Evolutionary conservation across 2,329 filamentous ascomycete genomes (phyloP), one percentile per base, ranked within the genome.

Genomic region (Mariannaea sp.): DNA sequence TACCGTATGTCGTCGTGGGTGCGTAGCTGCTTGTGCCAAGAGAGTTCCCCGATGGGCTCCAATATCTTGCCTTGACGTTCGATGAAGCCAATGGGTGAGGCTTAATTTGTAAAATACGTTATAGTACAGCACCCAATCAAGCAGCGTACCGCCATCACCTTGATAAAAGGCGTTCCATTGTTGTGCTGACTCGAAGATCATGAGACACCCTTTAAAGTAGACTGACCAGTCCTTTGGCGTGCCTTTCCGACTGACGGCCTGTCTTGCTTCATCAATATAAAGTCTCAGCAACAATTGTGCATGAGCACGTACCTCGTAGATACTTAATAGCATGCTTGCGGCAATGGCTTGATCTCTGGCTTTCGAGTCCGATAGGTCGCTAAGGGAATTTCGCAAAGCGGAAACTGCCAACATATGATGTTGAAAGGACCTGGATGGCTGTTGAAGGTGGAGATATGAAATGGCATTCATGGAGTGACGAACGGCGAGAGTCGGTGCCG

Each of bases 401-500:
- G 35, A 46, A 33, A 52, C 36, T 5, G 49, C 42, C 2, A 52
- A 9, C 29, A 47, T 46, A 22, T 45, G 49, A 30, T 52, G 36
- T 7, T 36, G 42, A 13, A 41, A 27, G 16, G 49, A 46, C 13
- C 22, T 41, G 13, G 29, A 7, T 3, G 24, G 24, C 3, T 46
- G 26, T 16, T 46, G 20, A 13, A 52, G 7, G n/a, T 52, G 27
- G 5, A 52, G 49, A 16, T 41, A 52, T 6, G 49, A 29, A 10
- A 47, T 46, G 4, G 49, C 49, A 17, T 41, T 52, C 49, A 52
- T 46, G 2, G 42, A 52, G 9, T 52, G 42, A 6, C 49, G 49
- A 3, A 52, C 49, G n/a, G 49, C 49, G 14, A 52, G 49, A 26
- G 49, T 33, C 5, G 49, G 42, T 7, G 49, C 8, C 5, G 42